Evolutionary conservation across 148 eudicot species (phyloP).

Genomic region (Vaccinium vitisidaea): DNA sequence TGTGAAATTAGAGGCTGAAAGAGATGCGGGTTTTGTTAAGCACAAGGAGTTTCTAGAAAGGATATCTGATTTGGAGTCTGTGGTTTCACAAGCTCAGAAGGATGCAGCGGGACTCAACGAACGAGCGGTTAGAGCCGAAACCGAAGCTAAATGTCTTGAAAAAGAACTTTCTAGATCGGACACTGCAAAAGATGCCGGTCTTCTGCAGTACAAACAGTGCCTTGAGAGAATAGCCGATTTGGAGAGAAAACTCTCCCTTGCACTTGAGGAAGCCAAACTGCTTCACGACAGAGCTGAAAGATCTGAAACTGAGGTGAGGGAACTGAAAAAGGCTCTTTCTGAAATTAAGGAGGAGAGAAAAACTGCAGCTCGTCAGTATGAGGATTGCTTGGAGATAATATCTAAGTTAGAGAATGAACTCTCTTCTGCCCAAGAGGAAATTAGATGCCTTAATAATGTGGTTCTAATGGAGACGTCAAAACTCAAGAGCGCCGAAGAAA

Average conservation of each 20-base stretch:
- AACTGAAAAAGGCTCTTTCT: conserved; percentile 51
- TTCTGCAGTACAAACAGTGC: conserved; percentile 46
- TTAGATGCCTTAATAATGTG: conserved; percentile 48
- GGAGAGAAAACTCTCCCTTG: conserved; percentile 49
- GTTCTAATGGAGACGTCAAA: conserved; percentile 44
- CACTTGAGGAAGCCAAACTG: conserved; percentile 41
- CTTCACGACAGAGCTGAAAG: conserved; percentile 44
- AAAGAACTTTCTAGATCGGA: conserved; percentile 52
- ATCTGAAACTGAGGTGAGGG: conserved; percentile 59
- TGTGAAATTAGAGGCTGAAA: conserved; percentile 52
- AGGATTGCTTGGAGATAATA: conserved; percentile 58
- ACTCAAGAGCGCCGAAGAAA: conserved; percentile 58
- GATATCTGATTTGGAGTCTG: conserved; percentile 51
- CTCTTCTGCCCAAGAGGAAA: conserved; percentile 53
- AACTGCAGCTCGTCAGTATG: conserved; percentile 40
- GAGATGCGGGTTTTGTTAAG: conserved; percentile 43
- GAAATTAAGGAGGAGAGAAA: conserved; percentile 57
- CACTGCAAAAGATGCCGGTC: conserved; percentile 49
- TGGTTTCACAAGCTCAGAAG: conserved; percentile 40
- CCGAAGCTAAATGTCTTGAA: conserved; percentile 43
- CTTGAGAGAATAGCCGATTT: conserved; percentile 51
- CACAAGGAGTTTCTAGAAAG: conserved; percentile 42
- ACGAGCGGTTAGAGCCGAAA: conserved; percentile 46
- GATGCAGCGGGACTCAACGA: conserved; percentile 40
- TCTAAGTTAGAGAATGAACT: conserved; percentile 58